Conservation (phyloP, 495 filamentous ascomycete species). For the Neurospora tetraspora region DNA sequence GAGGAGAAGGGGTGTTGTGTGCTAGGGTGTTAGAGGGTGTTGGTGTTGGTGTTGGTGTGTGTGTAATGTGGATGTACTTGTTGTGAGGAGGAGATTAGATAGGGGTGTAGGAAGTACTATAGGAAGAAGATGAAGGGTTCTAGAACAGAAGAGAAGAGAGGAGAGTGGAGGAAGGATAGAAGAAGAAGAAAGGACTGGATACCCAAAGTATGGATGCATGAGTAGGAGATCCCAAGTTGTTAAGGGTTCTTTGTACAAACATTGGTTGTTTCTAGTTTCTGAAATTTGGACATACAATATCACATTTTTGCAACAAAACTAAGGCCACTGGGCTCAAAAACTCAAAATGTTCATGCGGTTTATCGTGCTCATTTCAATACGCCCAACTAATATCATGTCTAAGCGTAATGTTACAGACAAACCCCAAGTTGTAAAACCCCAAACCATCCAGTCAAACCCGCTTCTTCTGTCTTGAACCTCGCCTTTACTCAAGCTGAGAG, state of each 20-base stretch:
- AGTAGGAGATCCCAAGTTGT: not conserved
- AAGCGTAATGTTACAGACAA: conserved; percentile 3
- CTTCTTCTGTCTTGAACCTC: not conserved
- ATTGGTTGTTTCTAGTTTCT: not conserved
- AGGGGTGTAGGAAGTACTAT: not conserved
- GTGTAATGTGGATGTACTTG: not conserved
- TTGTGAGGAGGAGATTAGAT: not conserved
- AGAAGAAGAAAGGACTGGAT: not conserved
- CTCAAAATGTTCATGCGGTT: not conserved
- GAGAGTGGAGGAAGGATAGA: not conserved
- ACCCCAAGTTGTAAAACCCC: not conserved
- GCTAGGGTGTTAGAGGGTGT: not conserved
- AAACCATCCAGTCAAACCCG: not conserved
- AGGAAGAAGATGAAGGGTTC: not conserved
- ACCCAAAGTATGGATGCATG: not conserved
- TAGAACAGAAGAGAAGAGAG: not conserved
- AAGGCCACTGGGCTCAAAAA: not conserved
- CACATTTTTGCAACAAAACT: not conserved
- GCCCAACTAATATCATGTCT: not conserved
- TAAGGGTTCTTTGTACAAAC: not conserved
- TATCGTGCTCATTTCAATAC: not conserved
- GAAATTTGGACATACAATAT: not conserved
- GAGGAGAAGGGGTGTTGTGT: not conserved
- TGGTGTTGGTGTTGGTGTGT: not conserved
- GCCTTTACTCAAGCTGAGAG: conserved; percentile 74